Percentiles rank a stretch among this genome's conserved stretches.
phyloP scores from a whole-genome alignment of 164 flowering plant species.

The Umbilicus rupestris region DNA sequence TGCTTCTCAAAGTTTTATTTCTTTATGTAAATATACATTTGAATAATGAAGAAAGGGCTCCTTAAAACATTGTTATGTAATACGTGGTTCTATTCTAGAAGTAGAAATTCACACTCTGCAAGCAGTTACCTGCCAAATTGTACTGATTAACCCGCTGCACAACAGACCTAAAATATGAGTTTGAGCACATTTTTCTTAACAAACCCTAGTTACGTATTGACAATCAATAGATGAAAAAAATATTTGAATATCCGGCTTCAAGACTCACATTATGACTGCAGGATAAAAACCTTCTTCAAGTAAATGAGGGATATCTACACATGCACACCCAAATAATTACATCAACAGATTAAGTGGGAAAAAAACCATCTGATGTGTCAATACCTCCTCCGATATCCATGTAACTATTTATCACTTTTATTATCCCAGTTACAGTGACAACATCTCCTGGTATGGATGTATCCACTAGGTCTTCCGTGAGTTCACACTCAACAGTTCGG shows the following conservation, averaged over 20 bases:
- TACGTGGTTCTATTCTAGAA: neutral
- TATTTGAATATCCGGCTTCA: neutral
- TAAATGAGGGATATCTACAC: neutral
- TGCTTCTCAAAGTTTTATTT: neutral
- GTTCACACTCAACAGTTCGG: conserved; percentile 91
- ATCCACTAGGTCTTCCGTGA: conserved; percentile 93
- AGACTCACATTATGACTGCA: neutral
- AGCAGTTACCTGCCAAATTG: neutral
- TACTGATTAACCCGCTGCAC: no score
- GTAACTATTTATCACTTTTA: conserved; percentile 83
- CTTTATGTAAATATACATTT: neutral
- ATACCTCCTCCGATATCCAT: conserved; percentile 99
- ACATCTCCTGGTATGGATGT: conserved; percentile 96
- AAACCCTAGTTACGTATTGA: no score
- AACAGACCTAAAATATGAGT: no score
- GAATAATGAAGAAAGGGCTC: neutral
- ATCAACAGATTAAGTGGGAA: neutral
- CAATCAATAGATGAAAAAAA: neutral
- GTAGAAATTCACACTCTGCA: neutral
- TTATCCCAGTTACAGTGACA: conserved; percentile 85
- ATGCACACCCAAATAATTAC: neutral
- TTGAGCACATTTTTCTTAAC: no score
- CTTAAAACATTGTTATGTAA: neutral
- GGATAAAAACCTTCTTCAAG: neutral
- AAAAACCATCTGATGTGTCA: neutral